Evolutionary conservation across 805 yeast species (phyloP).

Genomic region (Hanseniaspora pseudoguilliermondii): DNA sequence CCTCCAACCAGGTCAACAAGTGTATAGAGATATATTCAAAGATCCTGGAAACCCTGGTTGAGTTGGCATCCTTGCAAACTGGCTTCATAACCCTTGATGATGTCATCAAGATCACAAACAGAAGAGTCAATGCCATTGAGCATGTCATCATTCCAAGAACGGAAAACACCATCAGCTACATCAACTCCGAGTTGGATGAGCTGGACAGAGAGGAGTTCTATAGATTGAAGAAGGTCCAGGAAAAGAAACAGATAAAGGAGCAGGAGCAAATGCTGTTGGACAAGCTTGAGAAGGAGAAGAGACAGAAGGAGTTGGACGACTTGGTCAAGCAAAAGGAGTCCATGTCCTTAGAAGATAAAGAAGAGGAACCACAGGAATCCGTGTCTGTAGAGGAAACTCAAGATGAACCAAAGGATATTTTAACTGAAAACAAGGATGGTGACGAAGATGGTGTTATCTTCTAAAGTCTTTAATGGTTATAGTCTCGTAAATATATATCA

Average conservation of each 20-base stretch:
- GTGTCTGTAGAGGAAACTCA: slow-evolving; percentile 21
- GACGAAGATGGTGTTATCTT: slow-evolving; percentile 37
- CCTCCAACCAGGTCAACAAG: slow-evolving; percentile 94
- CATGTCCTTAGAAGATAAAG: slow-evolving; percentile 22
- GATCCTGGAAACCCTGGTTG: slow-evolving; percentile 95
- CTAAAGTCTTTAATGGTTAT: slow-evolving; percentile 14
- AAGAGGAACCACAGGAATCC: slow-evolving; percentile 19
- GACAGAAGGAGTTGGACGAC: slow-evolving; percentile 17
- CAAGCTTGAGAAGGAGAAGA: slow-evolving; percentile 31
- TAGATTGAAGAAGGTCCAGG: slow-evolving; percentile 90
- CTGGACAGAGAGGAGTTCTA: slow-evolving; percentile 96
- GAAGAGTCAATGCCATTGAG: slow-evolving; percentile 97
- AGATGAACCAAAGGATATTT: slow-evolving; percentile 15
- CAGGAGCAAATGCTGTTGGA: slow-evolving; percentile 40
- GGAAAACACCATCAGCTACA: slow-evolving; percentile 82
- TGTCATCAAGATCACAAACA: slow-evolving; percentile 91
- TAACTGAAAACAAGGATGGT: slow-evolving; percentile 18
- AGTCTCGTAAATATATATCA: no score
- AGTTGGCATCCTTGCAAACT: slow-evolving; percentile 88
- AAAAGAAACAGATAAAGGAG: slow-evolving; percentile 73
- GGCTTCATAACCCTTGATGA: slow-evolving; percentile 94
- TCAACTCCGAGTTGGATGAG: slow-evolving; percentile 92
- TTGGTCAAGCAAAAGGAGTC: slow-evolving; percentile 19
- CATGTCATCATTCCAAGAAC: slow-evolving; percentile 97
- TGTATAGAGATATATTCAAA: slow-evolving; percentile 87